Conservation (phyloP, 2,329 filamentous ascomycete species). For the Talaromyces sp. region DNA sequence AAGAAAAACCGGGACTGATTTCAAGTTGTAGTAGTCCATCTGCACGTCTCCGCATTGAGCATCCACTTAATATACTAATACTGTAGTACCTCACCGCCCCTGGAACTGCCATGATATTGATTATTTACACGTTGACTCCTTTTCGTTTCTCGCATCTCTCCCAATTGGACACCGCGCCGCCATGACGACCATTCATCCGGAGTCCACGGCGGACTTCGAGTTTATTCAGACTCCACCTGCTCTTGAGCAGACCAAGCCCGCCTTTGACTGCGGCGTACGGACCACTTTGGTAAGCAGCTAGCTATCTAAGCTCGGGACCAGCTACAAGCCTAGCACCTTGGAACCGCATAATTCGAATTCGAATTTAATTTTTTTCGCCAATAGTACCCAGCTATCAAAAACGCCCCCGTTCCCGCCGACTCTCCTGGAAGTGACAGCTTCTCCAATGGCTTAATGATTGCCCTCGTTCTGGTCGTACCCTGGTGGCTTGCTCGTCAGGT, state of each 20-base stretch:
- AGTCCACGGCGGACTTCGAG: conserved; percentile 53
- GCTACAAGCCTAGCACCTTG: conserved; percentile 1
- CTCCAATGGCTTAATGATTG: conserved; percentile 77
- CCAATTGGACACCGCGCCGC: conserved; percentile 31
- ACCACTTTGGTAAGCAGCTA: conserved; percentile 59
- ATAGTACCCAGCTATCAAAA: conserved; percentile 87
- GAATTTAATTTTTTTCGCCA: conserved; percentile 11
- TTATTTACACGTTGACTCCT: conserved; percentile 26
- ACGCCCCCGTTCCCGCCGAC: conserved; percentile 91
- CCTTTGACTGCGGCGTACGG: conserved; percentile 62
- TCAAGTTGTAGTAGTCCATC: neutral
- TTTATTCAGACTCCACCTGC: conserved; percentile 64
- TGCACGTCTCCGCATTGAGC: conserved; percentile 7
- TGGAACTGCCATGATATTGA: conserved; percentile 23
- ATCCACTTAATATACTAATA: conserved; percentile 2
- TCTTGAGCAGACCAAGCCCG: conserved; percentile 53
- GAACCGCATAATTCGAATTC: conserved; percentile 1
- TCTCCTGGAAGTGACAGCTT: conserved; percentile 81
- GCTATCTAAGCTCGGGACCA: conserved; percentile 15
- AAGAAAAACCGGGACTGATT: too few relatives aligned
- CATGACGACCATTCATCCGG: conserved; percentile 47
- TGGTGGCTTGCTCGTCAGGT: conserved; percentile 81
- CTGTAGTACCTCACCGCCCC: conserved; percentile 27
- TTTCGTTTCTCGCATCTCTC: conserved; percentile 21
- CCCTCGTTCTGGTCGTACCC: conserved; percentile 70